These are phyloP conservation scores for Trichopus zeylanicus DNA, from an alignment of 116 monocot species.

Conservation along the genomic window DNA sequence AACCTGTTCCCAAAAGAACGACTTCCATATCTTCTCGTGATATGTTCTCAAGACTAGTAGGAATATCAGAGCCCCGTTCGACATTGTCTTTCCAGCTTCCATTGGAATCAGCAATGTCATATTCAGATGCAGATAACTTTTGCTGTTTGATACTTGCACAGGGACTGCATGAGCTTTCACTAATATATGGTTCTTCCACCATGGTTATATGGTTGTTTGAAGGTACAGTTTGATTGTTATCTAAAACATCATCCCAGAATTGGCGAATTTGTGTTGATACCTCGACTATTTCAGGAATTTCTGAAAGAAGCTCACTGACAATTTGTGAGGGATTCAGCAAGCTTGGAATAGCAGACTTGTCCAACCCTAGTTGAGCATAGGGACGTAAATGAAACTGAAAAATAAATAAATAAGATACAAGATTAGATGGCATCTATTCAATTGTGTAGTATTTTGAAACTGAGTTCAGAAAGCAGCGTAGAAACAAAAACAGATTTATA, in stretches of 20 bases:
- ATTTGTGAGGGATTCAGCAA: conserved; percentile 29
- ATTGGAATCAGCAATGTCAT: conserved; percentile 10
- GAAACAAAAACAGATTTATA: not conserved
- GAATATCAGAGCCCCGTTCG: conserved; percentile 31
- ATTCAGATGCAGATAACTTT: conserved; percentile 11
- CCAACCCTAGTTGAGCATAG: conserved; percentile 67
- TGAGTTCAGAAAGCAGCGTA: not conserved
- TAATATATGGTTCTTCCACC: conserved; percentile 78
- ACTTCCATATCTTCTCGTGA: conserved; percentile 95
- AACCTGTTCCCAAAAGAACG: conserved; percentile 88
- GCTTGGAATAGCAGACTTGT: conserved; percentile 58
- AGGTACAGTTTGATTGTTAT: conserved; percentile 10
- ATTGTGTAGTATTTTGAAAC: not conserved
- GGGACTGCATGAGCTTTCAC: conserved; percentile 19
- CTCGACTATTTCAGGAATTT: conserved; percentile 81
- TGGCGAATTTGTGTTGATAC: conserved; percentile 38
- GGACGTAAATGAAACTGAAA: conserved; percentile 89
- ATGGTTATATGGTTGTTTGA: conserved; percentile 18
- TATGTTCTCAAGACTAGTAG: conserved; percentile 69
- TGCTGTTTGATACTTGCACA: conserved; percentile 7
- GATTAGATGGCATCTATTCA: not conserved
- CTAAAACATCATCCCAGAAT: conserved; percentile 35
- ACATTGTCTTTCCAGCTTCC: conserved; percentile 8
- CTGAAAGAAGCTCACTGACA: conserved; percentile 61
- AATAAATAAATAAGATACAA: conserved; percentile 10